These are phyloP conservation scores for Trametes maxima DNA, from an alignment of 768 basidiomycete genomes.

Conservation along the genomic window DNA sequence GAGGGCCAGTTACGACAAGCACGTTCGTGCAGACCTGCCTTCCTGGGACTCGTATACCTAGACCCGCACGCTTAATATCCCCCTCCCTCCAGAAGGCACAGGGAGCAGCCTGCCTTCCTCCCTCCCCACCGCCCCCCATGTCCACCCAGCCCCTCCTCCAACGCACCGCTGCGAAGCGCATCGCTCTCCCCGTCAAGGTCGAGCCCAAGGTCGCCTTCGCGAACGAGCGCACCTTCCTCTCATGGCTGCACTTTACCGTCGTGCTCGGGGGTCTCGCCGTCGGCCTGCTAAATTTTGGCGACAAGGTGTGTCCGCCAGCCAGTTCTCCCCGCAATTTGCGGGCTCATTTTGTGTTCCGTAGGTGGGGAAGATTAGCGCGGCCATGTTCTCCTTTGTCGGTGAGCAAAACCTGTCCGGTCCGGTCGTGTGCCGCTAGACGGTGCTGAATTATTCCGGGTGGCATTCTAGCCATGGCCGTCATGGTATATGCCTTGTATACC, in stretches of 20 bases:
- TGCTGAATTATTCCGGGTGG: constrained; percentile 18
- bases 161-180: constrained; percentile 90
- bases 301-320: constrained; percentile 69
- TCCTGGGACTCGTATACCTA: constrained; percentile 32
- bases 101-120: constrained; percentile 6
- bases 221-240: constrained; percentile 93
- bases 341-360: constrained; percentile 31
- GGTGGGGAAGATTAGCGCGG: constrained; percentile 96
- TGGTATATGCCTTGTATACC: constrained; percentile 93
- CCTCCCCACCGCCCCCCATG: constrained; percentile 52
- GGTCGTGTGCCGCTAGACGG: not conserved
- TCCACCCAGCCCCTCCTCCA: constrained; percentile 98
- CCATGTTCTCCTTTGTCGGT: constrained; percentile 96
- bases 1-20: constrained; percentile 29
- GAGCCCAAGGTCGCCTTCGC: constrained; percentile 96
- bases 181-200: constrained; percentile 92
- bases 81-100: constrained; percentile 2
- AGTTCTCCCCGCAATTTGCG: not conserved
- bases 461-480: constrained; percentile 85
- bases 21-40: constrained; percentile 33
- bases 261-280: constrained; percentile 96
- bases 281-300: constrained; percentile 96
- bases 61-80: constrained; percentile 19
- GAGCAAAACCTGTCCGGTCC: constrained; percentile 31
- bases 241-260: constrained; percentile 98